Base-by-base conservation (phyloP, 306 rosid species). In the Cicer arietinum region DNA sequence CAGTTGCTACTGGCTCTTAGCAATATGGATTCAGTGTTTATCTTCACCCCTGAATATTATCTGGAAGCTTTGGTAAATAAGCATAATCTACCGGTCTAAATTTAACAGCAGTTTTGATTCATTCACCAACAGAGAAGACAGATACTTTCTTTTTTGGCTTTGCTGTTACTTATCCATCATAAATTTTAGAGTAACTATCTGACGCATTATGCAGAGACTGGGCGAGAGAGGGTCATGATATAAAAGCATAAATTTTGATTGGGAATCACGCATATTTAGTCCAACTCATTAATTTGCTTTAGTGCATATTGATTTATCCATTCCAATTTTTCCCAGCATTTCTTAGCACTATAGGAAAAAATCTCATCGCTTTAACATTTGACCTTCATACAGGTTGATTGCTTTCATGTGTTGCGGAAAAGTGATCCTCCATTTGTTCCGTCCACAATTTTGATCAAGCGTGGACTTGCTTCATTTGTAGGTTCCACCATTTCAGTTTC, bases 391-490 rank as follows among this genome's bases (percentile, higher is more conserved):
- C 90, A 94, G 99, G 99, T 94, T 74, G 99, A 94, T 82, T 94
- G 96, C 87, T 94, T 94, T 83, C 99, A 94, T 56, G 99, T 89
- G 71, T 82, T 92, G 91, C 89, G 99, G 52, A 94, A 92, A 87
- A 87, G 99, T 69, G 95, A 94, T 85, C 99, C 97, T 73, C 88
- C 93, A 22, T 92, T 94, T 86, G 97, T 92, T 75, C 92, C 99
- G 18, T 89, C 97, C 74, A 81, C 93, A 18, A 86, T 88, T 79
- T 94, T 94, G 80, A 85, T 92, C 76, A 92, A 92, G 84, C 90
- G 82, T 69, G 99, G 99, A 37, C 99, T 94, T 71, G 67, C 90
- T 80, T 87, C 96, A 74, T 94, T 94, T 82, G 99, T 94, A 92
- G 71, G 99, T 83, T 61, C 69, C 48, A 3, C 81, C 71, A 58